phyloP scores from a whole-genome alignment of 169 alveolate genomes.

The Ophryocystis elektroscirrha region DNA sequence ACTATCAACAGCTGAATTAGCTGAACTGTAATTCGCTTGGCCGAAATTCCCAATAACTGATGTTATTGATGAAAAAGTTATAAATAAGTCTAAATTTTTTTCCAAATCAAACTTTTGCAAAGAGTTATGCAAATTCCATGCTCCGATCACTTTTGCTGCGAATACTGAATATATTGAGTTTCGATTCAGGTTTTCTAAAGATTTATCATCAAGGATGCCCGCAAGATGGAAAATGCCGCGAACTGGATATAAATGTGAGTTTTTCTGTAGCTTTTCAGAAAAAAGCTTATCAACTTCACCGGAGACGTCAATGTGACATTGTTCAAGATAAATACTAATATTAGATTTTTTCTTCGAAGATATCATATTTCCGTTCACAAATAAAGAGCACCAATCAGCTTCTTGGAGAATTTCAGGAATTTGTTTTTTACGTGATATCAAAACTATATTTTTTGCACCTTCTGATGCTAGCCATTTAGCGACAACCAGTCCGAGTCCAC shows the following conservation, averaged over 20 bases:
- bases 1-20: constrained; percentile 9
- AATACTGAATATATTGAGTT: too few species aligned
- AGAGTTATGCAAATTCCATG: constrained; percentile 19
- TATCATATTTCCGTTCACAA: too few species aligned
- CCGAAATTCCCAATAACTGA: constrained; percentile 10
- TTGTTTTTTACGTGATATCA: constrained; percentile 28
- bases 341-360: too few species aligned
- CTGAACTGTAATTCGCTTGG: constrained; percentile 12
- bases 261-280: neutral
- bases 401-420: too few species aligned
- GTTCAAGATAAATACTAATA: neutral
- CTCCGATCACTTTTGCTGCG: constrained; percentile 17
- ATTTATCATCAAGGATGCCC: constrained; percentile 4
- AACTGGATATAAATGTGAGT: constrained; percentile 4
- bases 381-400: neutral
- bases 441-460: constrained; percentile 26
- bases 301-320: neutral
- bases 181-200: too few species aligned
- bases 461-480: constrained; percentile 34
- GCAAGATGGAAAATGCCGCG: constrained; percentile 9
- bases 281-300: neutral
- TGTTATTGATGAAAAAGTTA: constrained; percentile 12
- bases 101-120: too few species aligned
- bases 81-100: too few species aligned
- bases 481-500: constrained; percentile 24